Percentiles rank a stretch among this genome's conserved stretches.
Conservation (phyloP, 106 monocot genomes). For the Phalaenopsis equestris region DNA sequence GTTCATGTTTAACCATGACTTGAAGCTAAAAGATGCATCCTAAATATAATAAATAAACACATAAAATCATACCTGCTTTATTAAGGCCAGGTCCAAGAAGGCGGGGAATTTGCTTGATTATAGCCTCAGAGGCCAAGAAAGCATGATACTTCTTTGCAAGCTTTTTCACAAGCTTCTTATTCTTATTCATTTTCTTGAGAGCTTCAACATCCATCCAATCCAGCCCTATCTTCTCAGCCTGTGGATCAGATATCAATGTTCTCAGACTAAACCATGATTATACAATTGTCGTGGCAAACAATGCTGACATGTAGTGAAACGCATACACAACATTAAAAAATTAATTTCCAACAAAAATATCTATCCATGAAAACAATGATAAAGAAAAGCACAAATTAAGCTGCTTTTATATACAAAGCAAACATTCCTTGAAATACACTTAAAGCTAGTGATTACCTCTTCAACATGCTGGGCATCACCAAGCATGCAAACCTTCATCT, state of each 20-base stretch:
- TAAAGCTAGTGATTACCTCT: conserved; percentile 11
- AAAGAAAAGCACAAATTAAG: no score
- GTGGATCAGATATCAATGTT: conserved; percentile 2
- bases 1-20: not conserved
- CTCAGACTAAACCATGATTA: not conserved
- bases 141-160: conserved; percentile 45
- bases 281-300: not conserved
- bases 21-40: not conserved
- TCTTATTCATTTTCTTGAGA: conserved; percentile 28
- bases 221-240: conserved; percentile 25
- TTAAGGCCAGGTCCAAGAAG: conserved; percentile 45
- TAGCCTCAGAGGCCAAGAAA: conserved; percentile 39
- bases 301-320: not conserved
- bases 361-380: not conserved
- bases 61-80: conserved; percentile 25
- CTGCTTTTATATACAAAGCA: not conserved
- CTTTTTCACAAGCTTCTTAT: conserved; percentile 31
- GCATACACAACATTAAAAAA: not conserved
- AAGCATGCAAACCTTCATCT: conserved; percentile 51
- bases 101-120: conserved; percentile 46
- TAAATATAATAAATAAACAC: not conserved
- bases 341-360: not conserved
- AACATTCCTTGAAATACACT: not conserved
- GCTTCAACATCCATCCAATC: conserved; percentile 30
- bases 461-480: conserved; percentile 51